Base-by-base conservation (phyloP, 2,329 filamentous ascomycete genomes). In the Microthyrium microscopicum region DNA sequence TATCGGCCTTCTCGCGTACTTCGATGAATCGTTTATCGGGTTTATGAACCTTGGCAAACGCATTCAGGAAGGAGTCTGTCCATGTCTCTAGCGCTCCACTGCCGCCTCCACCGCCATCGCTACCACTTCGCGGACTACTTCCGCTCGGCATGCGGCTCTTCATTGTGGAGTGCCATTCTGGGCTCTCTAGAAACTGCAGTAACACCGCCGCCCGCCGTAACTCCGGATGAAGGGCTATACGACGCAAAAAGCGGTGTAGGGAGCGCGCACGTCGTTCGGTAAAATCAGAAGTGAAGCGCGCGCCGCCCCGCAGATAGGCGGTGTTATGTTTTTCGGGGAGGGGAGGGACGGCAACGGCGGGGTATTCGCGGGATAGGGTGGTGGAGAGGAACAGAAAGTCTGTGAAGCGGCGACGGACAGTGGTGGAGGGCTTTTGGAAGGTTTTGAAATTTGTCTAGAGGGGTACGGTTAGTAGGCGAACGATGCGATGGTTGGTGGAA, bases 241-340 rank as follows among this genome's bases (percentile, higher is more conserved):
- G 79, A 48, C 77, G 73, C 29, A 98, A 68, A 53, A 98, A 98
- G 33, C 89, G 79, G 56, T 91, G 77, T 33, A 98, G 67, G 3
- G 85, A 94, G 62, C 85, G 79, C 32, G 83, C 84, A 44, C 89
- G 74, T 21, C 89, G 76, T 29, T 73, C 66, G 21, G 84, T 98
- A 53, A 98, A 98, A 57, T 95, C 89, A 31, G 77, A 59, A 6
- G 85, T 84, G 56, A 98, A 98, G 41, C 89, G 78, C n/a, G n/a
- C n/a, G 61, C 95, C 87, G 45, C 89, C 89, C 22, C 85, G 80
- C 33, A 95, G 89, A 51, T 95, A 95, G 51, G 93, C 84, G 81
- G 98, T 93, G 58, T 91, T 91, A 64, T 95, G 87, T 66, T 95
- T 98, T 59, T 95, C 89, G 34, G 89, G 89, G 34, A 98, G 66